Percentiles rank a stretch among this genome's conserved stretches.
Conservation (phyloP, 1,284 basidiomycete species). For the Apiotrichum brassicae region DNA sequence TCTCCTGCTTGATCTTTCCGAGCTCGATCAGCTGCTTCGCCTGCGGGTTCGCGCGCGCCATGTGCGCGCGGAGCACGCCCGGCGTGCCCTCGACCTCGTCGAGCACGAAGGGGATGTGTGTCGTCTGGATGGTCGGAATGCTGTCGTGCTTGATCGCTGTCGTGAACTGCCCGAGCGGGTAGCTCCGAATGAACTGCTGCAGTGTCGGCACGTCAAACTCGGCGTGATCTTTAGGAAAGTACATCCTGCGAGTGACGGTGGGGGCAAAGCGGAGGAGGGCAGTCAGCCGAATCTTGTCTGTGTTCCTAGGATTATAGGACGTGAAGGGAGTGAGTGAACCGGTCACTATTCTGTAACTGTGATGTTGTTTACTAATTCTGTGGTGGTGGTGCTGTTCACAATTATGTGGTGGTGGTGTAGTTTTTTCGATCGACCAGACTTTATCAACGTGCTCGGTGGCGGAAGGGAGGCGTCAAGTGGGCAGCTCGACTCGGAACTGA, state of each 20-base stretch:
- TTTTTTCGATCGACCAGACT: too few relatives aligned
- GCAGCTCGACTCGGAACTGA: too few relatives aligned
- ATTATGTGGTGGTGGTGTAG: too few relatives aligned
- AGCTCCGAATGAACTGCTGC: conserved; percentile 43
- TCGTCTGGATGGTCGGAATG: conserved; percentile 44
- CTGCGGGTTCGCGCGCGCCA: conserved; percentile 46
- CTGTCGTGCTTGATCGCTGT: conserved; percentile 41
- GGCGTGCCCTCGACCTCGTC: conserved; percentile 19
- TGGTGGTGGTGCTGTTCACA: too few relatives aligned
- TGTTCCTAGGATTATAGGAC: background rate
- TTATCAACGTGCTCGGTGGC: too few relatives aligned
- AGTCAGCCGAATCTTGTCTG: background rate
- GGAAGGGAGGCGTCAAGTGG: too few relatives aligned
- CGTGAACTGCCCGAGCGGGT: conserved; percentile 49
- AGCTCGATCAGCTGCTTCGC: conserved; percentile 32
- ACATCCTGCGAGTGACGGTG: conserved; percentile 35
- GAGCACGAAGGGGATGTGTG: conserved; percentile 50
- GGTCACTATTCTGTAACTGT: too few relatives aligned
- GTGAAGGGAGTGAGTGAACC: background rate
- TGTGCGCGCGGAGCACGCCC: conserved; percentile 37
- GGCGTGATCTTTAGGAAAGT: conserved; percentile 48
- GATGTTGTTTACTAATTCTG: too few relatives aligned
- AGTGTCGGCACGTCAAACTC: conserved; percentile 45
- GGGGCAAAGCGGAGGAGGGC: background rate
- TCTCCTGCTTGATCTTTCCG: background rate